A percentile compares a stretch with the other conserved stretches of the same genome.
These are phyloP conservation scores for Heterobasidion irregulare DNA, from an alignment of 1,284 basidiomycete species.

Conservation along the genomic window DNA sequence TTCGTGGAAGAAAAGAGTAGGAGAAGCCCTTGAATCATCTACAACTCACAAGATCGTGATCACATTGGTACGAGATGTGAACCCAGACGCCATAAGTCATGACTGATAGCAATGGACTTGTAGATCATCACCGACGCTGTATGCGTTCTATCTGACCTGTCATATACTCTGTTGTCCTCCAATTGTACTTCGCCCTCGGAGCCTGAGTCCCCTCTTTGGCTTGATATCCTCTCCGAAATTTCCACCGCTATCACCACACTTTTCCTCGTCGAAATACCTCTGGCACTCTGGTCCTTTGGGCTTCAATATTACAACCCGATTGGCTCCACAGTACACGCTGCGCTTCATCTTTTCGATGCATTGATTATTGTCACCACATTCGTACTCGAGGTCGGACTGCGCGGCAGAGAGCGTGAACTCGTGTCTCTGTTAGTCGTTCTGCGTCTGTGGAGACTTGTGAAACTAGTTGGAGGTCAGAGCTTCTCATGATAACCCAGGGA, in stretches of 20 bases:
- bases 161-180: slow-evolving; percentile 54
- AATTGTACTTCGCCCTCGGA: slow-evolving; percentile 38
- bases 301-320: slow-evolving; percentile 49
- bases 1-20: slow-evolving; percentile 29
- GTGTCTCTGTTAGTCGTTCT: slow-evolving; percentile 61
- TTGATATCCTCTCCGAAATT: slow-evolving; percentile 49
- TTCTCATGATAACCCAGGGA: neutral
- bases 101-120: slow-evolving; percentile 1
- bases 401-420: slow-evolving; percentile 61
- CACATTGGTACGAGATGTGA: slow-evolving; percentile 38
- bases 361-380: slow-evolving; percentile 65
- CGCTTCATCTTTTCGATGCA: slow-evolving; percentile 67
- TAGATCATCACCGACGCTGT: slow-evolving; percentile 58
- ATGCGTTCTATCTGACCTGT: slow-evolving; percentile 62
- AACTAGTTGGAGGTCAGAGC: slow-evolving; percentile 63
- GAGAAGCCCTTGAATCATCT: slow-evolving; percentile 42
- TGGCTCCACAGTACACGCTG: slow-evolving; percentile 37
- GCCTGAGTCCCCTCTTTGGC: slow-evolving; percentile 46
- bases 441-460: slow-evolving; percentile 72
- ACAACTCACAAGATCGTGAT: slow-evolving; percentile 52
- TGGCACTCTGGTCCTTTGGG: slow-evolving; percentile 60
- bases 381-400: slow-evolving; percentile 57
- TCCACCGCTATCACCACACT: slow-evolving; percentile 62
- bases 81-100: slow-evolving; percentile 2
- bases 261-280: slow-evolving; percentile 71